Base-by-base conservation (phyloP, 495 filamentous ascomycete genomes). In the Penicillium ochrochloron region DNA sequence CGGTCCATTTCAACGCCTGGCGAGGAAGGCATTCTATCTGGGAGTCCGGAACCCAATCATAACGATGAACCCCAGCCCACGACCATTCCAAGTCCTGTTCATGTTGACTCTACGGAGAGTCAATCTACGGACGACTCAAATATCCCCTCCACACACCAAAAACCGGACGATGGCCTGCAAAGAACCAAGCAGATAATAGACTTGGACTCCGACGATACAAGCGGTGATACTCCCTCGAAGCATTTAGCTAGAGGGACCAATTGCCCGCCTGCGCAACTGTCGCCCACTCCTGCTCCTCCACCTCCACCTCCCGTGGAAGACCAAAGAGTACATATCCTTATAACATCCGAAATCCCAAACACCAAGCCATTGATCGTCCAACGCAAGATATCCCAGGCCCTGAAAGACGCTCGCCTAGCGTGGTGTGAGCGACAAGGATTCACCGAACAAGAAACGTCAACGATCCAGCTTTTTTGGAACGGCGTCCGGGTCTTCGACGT, bases 401-500 rank as follows among this genome's bases (percentile, higher is more conserved):
- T 95, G 9, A 83, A 83, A 64, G 86, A 90, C 50, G 88, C 91
- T 15, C 84, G 87, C 27, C 51, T 83, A 41, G 83, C 83, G 27
- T 96, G 92, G 91, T 91, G 84, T 65, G 75, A 83, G 14, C 81
- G 78, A 25, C 88, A 92, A 64, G 74, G 68, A 3, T 80, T 92
- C 53, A 65, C 74, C 1, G 66, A 71, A 3, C 81, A 81, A 10
- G 62, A 80, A 44, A 76, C 83, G 17, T 73, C 75, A 25, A 70
- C 78, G 8, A 77, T 97, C 10, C 90, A 92, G 66, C 75, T 97
- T 17, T 94, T 91, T 3, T 97, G 92, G 90, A 89, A 87, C 57
- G 85, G 86, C 9, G 86, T 86, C 52, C 85, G 87, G 62, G 70
- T 97, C 3, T 96, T 88, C 67, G 86, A 90, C 61, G 80, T 87